Base-by-base conservation (phyloP, 2,329 filamentous ascomycete species). In the Diaporthe sp. region DNA sequence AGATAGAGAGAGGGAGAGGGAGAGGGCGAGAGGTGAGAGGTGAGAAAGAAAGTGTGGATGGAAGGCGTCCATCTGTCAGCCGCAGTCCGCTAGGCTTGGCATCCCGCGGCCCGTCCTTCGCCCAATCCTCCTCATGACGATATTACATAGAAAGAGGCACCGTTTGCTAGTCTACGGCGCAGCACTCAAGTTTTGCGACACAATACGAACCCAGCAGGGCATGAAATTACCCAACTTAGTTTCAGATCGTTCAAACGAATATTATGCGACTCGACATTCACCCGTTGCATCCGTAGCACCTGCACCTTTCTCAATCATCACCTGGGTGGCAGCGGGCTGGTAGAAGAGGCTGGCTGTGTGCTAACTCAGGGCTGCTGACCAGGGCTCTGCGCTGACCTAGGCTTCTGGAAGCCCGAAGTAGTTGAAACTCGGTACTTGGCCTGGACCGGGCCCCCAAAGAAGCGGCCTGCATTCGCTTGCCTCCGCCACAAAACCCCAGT, bases 81-180 rank as follows among this genome's bases (percentile, higher is more conserved):
- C 65, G 65, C 65, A 70, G 65, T 55, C 65, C 65, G 65, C 34
- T 25, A 55, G 46, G 65, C 49, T 70, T 55, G 65, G 65, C 65
- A 70, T 70, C 65, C 61, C 65, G 34, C 49, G 46, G 65, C 65
- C 65, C 49, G 65, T 70, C 49, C 65, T 70, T 70, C 34, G 65
- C 37, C 31, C 28, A 39, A 68, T 53, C 62, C 62, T 55, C 15
- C 65, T 53, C 34, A 10, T 15, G 15, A 49, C n/a, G 65, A 70
- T 70, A 49, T 53, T n/a, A 42, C 34, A 8, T 67, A 31, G 53
- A 34, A 4, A n/a, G 22, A n/a, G 34, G 58, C 58, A 39, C 65
- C 46, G 12, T 22, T 28, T 39, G 34, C 65, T 70, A 70, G 65
- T 55, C 17, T 42, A 53, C 15, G 65, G 65, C 65, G n/a, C 65